phyloP scores from a whole-genome alignment of 257 asterid genomes.

The Gentiana macrophylla region DNA sequence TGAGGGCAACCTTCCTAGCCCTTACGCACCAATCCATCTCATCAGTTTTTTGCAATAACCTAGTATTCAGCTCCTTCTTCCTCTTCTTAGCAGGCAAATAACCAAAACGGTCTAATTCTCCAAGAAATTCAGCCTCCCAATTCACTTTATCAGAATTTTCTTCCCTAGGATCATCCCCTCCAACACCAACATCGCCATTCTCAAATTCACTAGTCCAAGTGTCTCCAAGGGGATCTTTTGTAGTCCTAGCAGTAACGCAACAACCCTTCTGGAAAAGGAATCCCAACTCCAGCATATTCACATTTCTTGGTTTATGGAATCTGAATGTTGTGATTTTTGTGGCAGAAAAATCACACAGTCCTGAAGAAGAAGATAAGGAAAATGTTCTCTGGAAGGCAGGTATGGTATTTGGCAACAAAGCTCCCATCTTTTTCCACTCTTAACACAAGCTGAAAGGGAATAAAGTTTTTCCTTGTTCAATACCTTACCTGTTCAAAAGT shows the following conservation, averaged over 20 bases:
- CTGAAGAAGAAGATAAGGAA: slow-evolving; percentile 14
- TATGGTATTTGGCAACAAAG: slow-evolving; percentile 22
- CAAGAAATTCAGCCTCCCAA: slow-evolving; percentile 85
- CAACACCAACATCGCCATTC: slow-evolving; percentile 2
- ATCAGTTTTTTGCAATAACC: slow-evolving; percentile 38
- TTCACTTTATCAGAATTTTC: slow-evolving; percentile 15
- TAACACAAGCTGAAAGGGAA: no score
- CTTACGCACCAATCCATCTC: slow-evolving; percentile 88
- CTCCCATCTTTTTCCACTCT: slow-evolving; percentile 28
- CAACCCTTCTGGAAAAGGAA: slow-evolving; percentile 26
- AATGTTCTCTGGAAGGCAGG: slow-evolving; percentile 31
- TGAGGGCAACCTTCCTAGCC: slow-evolving; percentile 85
- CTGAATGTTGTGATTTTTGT: slow-evolving; percentile 12
- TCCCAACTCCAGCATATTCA: slow-evolving; percentile 13
- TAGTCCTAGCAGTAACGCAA: slow-evolving; percentile 20
- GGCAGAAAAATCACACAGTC: slow-evolving; percentile 11
- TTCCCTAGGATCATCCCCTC: background rate
- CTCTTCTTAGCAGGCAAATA: slow-evolving; percentile 30
- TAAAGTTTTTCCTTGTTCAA: background rate
- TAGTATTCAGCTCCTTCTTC: slow-evolving; percentile 35
- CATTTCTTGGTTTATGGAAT: slow-evolving; percentile 13
- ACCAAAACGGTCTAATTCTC: slow-evolving; percentile 27
- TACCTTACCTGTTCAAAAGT: no score
- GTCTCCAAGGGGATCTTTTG: slow-evolving; percentile 13
- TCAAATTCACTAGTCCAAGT: slow-evolving; percentile 17